Conservation (phyloP, 164 flowering plant genomes). For the Santalum album region DNA sequence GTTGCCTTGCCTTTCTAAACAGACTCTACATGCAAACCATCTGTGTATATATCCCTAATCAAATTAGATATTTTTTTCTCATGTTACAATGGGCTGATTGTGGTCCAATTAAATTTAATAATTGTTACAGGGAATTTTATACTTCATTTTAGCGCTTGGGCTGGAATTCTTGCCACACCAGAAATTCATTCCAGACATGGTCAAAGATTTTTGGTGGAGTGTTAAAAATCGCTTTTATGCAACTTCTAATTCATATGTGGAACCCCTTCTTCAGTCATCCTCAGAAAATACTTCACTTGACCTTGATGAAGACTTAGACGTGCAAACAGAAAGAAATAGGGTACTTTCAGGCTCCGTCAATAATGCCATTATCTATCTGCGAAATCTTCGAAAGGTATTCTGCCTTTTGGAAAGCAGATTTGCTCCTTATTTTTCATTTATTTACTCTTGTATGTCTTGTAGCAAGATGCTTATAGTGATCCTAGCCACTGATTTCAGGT, state of each 20-base stretch:
- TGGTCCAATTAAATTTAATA: conserved; percentile 9
- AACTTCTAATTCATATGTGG: conserved; percentile 22
- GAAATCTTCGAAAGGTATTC: conserved; percentile 78
- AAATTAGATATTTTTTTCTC: background rate
- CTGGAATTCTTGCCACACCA: conserved; percentile 56
- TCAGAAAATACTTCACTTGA: conserved; percentile 24
- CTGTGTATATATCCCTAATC: no score
- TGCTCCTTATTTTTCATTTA: no score
- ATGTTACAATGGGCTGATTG: conserved; percentile 7
- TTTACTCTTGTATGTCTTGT: no score
- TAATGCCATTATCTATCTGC: conserved; percentile 62
- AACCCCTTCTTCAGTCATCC: conserved; percentile 59
- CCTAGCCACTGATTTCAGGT: conserved; percentile 70
- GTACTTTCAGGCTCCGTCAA: conserved; percentile 74
- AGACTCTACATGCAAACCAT: no score
- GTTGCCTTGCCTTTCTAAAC: no score
- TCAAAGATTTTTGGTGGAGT: conserved; percentile 37
- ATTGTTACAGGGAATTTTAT: conserved; percentile 55
- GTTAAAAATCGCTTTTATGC: conserved; percentile 5
- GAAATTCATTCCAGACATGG: conserved; percentile 22
- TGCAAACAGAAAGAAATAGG: conserved; percentile 68
- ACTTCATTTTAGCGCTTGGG: conserved; percentile 61
- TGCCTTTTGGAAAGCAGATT: background rate
- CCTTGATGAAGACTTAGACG: conserved; percentile 76
- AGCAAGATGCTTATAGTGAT: conserved; percentile 2